Base-by-base conservation (phyloP, 768 basidiomycete genomes). In the Pulveroboletus sp. region DNA sequence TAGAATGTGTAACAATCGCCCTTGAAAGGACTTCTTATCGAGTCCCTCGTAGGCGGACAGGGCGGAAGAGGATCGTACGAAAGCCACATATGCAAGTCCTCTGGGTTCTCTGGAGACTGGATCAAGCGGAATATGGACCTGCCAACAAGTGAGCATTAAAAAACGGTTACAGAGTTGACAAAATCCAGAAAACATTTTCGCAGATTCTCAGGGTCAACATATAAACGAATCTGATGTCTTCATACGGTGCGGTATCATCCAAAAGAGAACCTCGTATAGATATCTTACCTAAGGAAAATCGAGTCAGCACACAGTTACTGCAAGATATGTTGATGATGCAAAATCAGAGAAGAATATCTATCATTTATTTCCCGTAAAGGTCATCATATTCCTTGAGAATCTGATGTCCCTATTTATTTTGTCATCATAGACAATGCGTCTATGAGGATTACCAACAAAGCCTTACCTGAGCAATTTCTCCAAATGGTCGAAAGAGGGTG, bases 11-110 rank as follows among this genome's bases (percentile, higher is more conserved):
- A 99, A 66, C 0, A 98, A 67, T 27, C 96, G 83, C 3, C 96
- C 96, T 69, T 94, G 93, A 67, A 96, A 93, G 0, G 90, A 83
- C 33, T 76, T 84, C 49, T 82, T 83, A 64, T 98, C 94, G 31
- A 97, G 76, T 0, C 75, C 75, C 49, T 84, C 78, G 57, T 85
- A 92, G 0, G 95, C 96, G 0, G 76, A 69, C 0, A 93, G 59
- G 0, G 86, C 85, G 14, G 72, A 66, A 3, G 69, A 51, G 0
- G 80, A 63, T 2, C 71, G 64, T 8, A 55, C 63, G 50, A 77
- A 88, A 3, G 74, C 72, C 30, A 85, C 73, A 56, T 81, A 88
- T 1, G 79, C 85, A 0, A 86, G 69, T 11, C 85, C 86, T 58
- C 84, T 83, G 0, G 78, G 60, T 30, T 74, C 66, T 49, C 73